A percentile compares a stretch with the other conserved stretches of the same genome.
These are phyloP conservation scores for Hypericum perforatum DNA, from an alignment of 345 rosid species.

Conservation along the genomic window DNA sequence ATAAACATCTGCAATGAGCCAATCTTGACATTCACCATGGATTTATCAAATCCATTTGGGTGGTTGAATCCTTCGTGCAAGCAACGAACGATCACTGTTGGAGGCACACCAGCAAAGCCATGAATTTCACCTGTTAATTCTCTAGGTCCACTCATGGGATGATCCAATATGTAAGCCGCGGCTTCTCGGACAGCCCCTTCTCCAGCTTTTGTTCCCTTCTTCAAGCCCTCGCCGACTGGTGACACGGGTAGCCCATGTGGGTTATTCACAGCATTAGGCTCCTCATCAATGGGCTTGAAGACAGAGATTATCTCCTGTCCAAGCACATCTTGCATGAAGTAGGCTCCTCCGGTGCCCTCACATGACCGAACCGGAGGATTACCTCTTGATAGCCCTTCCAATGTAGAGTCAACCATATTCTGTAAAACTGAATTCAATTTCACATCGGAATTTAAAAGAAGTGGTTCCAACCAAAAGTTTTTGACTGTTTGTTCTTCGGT, in stretches of 20 bases:
- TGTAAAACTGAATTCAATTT: conserved; percentile 32
- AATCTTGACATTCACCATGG: conserved; percentile 40
- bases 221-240: conserved; percentile 65
- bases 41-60: conserved; percentile 42
- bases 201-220: conserved; percentile 76
- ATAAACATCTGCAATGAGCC: conserved; percentile 85
- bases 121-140: conserved; percentile 25
- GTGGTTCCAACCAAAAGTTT: conserved; percentile 53
- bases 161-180: conserved; percentile 79
- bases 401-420: conserved; percentile 51
- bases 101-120: conserved; percentile 87
- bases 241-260: conserved; percentile 56
- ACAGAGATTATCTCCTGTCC: conserved; percentile 56
- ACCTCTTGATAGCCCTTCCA: conserved; percentile 55
- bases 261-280: conserved; percentile 80
- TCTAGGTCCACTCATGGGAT: conserved; percentile 36
- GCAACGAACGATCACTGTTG: conserved; percentile 70
- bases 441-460: conserved; percentile 28
- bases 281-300: conserved; percentile 84
- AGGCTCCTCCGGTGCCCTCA: conserved; percentile 85
- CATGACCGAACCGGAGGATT: conserved; percentile 51
- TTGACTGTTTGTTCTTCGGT: conserved; percentile 9
- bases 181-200: conserved; percentile 86
- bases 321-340: conserved; percentile 68
- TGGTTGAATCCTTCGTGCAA: conserved; percentile 61